Percentiles rank a stretch among this genome's conserved stretches.
phyloP scores from a whole-genome alignment of 306 rosid species.

The Leucaena leucocephala region DNA sequence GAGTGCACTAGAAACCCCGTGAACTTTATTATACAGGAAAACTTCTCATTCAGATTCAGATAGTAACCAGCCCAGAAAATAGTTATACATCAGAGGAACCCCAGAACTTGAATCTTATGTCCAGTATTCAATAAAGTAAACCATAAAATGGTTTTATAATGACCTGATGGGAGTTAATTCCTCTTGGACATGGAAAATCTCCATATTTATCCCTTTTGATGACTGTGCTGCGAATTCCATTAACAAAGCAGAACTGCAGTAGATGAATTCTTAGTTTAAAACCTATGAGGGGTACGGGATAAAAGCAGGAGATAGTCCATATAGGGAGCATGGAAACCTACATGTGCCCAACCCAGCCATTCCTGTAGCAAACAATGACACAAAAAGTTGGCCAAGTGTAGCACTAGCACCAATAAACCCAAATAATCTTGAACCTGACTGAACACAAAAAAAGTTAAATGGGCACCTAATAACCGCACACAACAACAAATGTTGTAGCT shows the following conservation, averaged over 20 bases:
- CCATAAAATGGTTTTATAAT: constrained; percentile 19
- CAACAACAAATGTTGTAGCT: constrained; percentile 31
- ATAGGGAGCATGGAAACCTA: constrained; percentile 47
- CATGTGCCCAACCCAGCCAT: constrained; percentile 96
- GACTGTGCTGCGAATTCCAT: constrained; percentile 94
- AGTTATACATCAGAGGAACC: background rate
- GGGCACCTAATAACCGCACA: constrained; percentile 17
- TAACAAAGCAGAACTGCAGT: constrained; percentile 69
- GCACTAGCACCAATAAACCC: constrained; percentile 99
- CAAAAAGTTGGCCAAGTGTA: constrained; percentile 97
- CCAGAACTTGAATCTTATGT: constrained; percentile 18
- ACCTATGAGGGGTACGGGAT: background rate
- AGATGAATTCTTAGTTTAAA: constrained; percentile 21
- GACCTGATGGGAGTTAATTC: constrained; percentile 80
- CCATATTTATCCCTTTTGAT: constrained; percentile 74
- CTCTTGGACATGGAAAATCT: constrained; percentile 49
- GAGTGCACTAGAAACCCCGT: constrained; percentile 1
- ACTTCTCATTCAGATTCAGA: background rate
- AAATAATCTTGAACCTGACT: constrained; percentile 99
- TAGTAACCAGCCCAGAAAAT: background rate
- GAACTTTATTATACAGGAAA: constrained; percentile 9
- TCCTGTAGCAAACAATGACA: constrained; percentile 87
- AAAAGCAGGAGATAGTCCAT: constrained; percentile 10
- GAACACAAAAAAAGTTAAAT: constrained; percentile 57
- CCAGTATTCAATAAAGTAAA: constrained; percentile 12